These are phyloP conservation scores for Aspergillus ochraceus DNA, from an alignment of 2,329 filamentous ascomycete genomes.

Conservation along the genomic window DNA sequence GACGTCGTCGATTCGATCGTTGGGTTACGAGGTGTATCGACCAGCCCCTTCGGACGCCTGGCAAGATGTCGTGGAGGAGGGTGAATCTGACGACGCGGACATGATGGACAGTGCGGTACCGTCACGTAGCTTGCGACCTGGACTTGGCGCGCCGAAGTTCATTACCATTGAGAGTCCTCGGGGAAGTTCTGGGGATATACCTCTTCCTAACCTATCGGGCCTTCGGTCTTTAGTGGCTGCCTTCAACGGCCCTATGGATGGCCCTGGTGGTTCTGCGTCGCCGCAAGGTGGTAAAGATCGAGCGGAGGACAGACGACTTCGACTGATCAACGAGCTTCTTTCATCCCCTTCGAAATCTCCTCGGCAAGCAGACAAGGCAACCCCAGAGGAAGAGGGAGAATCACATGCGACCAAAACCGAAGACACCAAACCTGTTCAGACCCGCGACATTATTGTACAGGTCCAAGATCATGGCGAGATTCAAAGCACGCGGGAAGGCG, in stretches of 20 bases:
- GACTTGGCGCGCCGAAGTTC: constrained; percentile 27
- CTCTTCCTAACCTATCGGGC: constrained; percentile 32
- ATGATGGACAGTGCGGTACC: constrained; percentile 18
- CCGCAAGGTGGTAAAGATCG: constrained; percentile 21
- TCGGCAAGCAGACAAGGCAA: constrained; percentile 4
- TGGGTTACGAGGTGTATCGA: constrained; percentile 58
- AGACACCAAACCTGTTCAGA: constrained; percentile 4
- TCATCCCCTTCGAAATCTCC: constrained; percentile 22
- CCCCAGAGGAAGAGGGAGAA: not conserved
- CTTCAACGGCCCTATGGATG: constrained; percentile 29
- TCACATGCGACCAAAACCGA: not conserved
- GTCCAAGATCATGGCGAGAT: constrained; percentile 81
- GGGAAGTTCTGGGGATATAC: constrained; percentile 31
- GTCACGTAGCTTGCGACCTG: constrained; percentile 21
- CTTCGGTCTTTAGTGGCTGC: constrained; percentile 35
- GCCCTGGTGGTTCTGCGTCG: constrained; percentile 16
- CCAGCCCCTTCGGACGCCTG: constrained; percentile 29
- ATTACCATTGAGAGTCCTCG: constrained; percentile 36
- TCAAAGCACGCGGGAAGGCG: constrained; percentile 66
- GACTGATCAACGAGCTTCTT: constrained; percentile 37
- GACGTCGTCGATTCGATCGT: constrained; percentile 40
- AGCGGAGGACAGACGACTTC: constrained; percentile 33
- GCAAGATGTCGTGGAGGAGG: constrained; percentile 46
- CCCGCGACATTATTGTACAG: constrained; percentile 65
- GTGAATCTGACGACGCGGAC: constrained; percentile 47